Evolutionary conservation across 2,329 filamentous ascomycete species (phyloP).

Genomic region (Podosphaera fusca): DNA sequence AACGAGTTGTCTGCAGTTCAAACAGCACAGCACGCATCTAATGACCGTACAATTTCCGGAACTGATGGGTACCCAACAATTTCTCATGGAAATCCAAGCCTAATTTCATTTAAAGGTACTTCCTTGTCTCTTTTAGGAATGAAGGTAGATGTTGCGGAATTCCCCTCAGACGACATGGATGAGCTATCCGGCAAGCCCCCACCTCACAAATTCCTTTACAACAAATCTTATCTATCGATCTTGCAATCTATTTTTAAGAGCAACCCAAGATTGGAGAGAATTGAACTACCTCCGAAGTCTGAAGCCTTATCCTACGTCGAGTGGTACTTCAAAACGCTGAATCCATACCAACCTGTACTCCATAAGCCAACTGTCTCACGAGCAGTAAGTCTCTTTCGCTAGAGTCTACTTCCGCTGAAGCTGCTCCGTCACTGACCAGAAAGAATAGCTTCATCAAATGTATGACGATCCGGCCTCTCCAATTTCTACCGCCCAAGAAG

Average conservation of each 20-base stretch:
- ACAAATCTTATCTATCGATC: slow-evolving; percentile 51
- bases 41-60: slow-evolving; percentile 16
- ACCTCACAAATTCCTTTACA: slow-evolving; percentile 28
- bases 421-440: slow-evolving; percentile 1
- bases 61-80: slow-evolving; percentile 45
- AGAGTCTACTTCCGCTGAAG: not conserved
- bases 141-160: slow-evolving; percentile 55
- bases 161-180: slow-evolving; percentile 41
- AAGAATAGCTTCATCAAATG: slow-evolving; percentile 32
- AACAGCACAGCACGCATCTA: not conserved
- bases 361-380: slow-evolving; percentile 52
- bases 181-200: slow-evolving; percentile 25
- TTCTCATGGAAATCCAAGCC: slow-evolving; percentile 30
- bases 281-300: slow-evolving; percentile 37
- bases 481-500: slow-evolving; percentile 38
- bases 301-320: slow-evolving; percentile 46
- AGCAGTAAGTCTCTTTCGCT: slow-evolving; percentile 26
- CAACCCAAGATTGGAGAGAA: slow-evolving; percentile 30
- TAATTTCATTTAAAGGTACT: slow-evolving; percentile 55
- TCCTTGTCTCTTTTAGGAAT: slow-evolving; percentile 58
- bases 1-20: not conserved
- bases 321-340: slow-evolving; percentile 53
- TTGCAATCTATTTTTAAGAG: slow-evolving; percentile 39
- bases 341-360: slow-evolving; percentile 52
- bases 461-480: slow-evolving; percentile 46